Conservation (phyloP, 2,329 filamentous ascomycete genomes). For the Ophiocordyceps polyrhachis-furcata region DNA sequence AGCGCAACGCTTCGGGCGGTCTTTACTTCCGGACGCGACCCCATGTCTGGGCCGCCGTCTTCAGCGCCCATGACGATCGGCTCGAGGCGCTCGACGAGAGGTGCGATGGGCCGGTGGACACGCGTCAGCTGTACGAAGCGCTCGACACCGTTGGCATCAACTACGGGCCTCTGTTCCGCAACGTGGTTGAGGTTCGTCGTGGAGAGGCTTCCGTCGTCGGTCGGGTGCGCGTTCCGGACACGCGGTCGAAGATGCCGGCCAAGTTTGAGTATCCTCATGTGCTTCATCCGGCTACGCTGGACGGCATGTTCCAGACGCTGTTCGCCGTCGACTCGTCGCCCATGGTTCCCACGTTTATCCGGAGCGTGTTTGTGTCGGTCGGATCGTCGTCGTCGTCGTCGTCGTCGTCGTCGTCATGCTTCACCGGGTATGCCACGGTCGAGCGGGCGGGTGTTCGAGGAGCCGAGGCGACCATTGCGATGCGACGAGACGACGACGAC, state of each 20-base stretch:
- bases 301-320: conserved; percentile 34
- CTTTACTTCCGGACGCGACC: conserved; percentile 11
- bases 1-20: conserved; percentile 21
- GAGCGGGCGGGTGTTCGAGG: conserved; percentile 16
- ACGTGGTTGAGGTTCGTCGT: conserved; percentile 19
- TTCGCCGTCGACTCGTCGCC: conserved; percentile 24
- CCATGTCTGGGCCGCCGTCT: conserved; percentile 5
- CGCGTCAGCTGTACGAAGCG: conserved; percentile 29
- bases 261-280: conserved; percentile 33
- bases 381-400: conserved; percentile 10
- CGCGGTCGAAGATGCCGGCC: conserved; percentile 31
- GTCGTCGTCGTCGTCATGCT: conserved; percentile 10
- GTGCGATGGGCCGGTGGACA: conserved; percentile 16
- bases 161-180: conserved; percentile 31
- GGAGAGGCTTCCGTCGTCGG: conserved; percentile 16
- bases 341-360: conserved; percentile 30
- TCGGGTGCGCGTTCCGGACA: conserved; percentile 26
- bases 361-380: conserved; percentile 26
- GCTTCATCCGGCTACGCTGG: conserved; percentile 39
- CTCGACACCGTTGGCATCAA: conserved; percentile 31
- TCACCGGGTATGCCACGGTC: conserved; percentile 23
- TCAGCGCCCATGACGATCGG: conserved; percentile 6
- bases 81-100: conserved; percentile 8
- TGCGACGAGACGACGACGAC: conserved; percentile 18
- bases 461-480: conserved; percentile 23